Conservation (phyloP, 768 basidiomycete genomes). For the Hortiboletus flavorubellus region DNA sequence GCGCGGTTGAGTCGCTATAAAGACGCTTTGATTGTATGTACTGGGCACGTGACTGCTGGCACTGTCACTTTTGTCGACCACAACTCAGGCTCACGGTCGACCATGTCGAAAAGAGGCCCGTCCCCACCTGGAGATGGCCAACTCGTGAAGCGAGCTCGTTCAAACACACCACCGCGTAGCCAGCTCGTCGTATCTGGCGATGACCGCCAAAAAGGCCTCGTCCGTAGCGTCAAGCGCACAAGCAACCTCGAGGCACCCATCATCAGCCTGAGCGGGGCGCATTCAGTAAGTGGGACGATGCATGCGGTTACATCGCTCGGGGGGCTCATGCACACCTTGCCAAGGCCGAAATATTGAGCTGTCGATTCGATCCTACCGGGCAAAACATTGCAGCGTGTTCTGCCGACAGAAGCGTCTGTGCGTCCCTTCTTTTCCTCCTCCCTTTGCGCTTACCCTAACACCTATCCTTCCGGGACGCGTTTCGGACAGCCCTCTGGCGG, state of each 20-base stretch:
- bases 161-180: constrained; percentile 50
- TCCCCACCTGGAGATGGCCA: constrained; percentile 53
- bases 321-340: neutral
- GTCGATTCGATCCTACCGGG: constrained; percentile 92
- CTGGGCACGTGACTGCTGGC: no score
- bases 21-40: no score
- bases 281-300: constrained; percentile 55
- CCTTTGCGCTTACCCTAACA: neutral
- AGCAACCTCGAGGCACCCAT: constrained; percentile 93
- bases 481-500: constrained; percentile 71
- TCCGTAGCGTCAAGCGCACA: constrained; percentile 88
- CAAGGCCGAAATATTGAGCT: constrained; percentile 84
- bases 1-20: constrained; percentile 10
- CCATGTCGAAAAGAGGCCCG: constrained; percentile 69
- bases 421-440: constrained; percentile 31
- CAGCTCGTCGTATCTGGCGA: constrained; percentile 77
- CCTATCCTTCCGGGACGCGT: no score
- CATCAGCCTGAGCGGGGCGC: constrained; percentile 83
- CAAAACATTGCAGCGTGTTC: constrained; percentile 93
- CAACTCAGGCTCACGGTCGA: no score
- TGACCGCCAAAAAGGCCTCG: constrained; percentile 71
- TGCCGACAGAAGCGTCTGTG: constrained; percentile 86
- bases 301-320: neutral
- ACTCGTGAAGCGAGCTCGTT: constrained; percentile 60
- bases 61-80: no score